Base-by-base conservation (phyloP, 2,329 filamentous ascomycete species). In the Ophiostoma novo-ulmi region DNA sequence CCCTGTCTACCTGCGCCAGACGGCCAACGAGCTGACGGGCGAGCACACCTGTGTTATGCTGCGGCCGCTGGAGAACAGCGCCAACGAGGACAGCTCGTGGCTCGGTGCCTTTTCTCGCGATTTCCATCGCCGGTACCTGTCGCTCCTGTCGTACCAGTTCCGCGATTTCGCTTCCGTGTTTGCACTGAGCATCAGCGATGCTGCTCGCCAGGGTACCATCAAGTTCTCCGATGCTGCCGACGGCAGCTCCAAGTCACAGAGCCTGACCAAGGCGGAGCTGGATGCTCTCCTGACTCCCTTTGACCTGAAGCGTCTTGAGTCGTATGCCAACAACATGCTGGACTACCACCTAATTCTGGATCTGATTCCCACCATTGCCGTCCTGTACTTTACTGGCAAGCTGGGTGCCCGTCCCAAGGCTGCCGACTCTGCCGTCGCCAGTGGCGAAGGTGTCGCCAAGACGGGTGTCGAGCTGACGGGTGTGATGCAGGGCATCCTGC, bases 41-140 rank as follows among this genome's bases (percentile, higher is more conserved):
- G 95, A 99, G 80, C 95, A 99, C 79, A 97, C 95, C 0, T 97
- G 93, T 78, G 94, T 99, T 38, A 99, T 99, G 96, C 85, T 99
- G 67, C 88, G 93, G 71, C 91, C 93, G 1, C 84, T 99, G 7
- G 70, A 52, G 31, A 58, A 14, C 41, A 31, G 64, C 36, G 85
- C 87, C 72, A 83, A 83, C 70, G 89, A 88, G 61, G 93, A 97
- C 75, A 84, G 83, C 71, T 88, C 87, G 76, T 98, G 95, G 95
- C 88, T 98, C 0, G 92, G 92, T 20, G 93, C 93, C 2, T 99
- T 96, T 77, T 87, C 94, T 4, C 88, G 91, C 73, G 95, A 99
- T 79, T 99, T 98, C 85, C 94, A 98, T 77, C 89, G 88, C 74
- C 89, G 96, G n/a, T 98, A 98, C 83, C 83, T 97, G 67, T 88